Evolutionary conservation across 2,329 filamentous ascomycete species (phyloP).

Genomic region (Pyrenophora seminiperda): DNA sequence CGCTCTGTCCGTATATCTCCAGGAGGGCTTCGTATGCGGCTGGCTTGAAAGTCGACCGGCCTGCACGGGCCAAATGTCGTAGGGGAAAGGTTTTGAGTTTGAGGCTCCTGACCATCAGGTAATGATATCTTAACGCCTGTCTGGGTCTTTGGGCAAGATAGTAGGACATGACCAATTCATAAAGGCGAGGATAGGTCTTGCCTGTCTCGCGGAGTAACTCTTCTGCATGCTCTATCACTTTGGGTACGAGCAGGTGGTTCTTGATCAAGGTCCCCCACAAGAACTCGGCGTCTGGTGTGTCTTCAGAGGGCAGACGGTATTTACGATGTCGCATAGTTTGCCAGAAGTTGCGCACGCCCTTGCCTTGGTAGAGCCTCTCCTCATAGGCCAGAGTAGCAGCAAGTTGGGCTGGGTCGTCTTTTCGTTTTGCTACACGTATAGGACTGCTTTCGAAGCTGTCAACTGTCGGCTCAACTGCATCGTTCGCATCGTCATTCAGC

Average conservation of each 20-base stretch:
- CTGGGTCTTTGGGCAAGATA: slow-evolving; percentile 35
- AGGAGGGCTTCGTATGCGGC: slow-evolving; percentile 36
- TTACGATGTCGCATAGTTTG: slow-evolving; percentile 43
- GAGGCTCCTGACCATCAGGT: slow-evolving; percentile 32
- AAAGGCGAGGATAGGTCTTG: slow-evolving; percentile 46
- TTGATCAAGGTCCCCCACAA: slow-evolving; percentile 56
- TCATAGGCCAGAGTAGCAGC: slow-evolving; percentile 49
- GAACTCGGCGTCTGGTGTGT: slow-evolving; percentile 45
- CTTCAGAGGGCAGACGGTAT: slow-evolving; percentile 49
- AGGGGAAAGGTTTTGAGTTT: slow-evolving; percentile 34
- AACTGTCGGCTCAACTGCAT: neutral
- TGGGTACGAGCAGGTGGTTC: slow-evolving; percentile 40
- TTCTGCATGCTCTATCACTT: slow-evolving; percentile 50
- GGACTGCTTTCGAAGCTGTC: neutral
- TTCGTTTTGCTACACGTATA: neutral
- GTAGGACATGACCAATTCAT: slow-evolving; percentile 52
- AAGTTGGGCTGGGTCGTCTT: slow-evolving; percentile 38
- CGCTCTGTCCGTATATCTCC: slow-evolving; percentile 47
- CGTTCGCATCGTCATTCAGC: slow-evolving; percentile 10
- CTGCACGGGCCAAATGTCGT: slow-evolving; percentile 21
- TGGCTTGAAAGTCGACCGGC: slow-evolving; percentile 11
- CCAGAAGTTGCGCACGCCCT: slow-evolving; percentile 54
- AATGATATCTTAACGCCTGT: slow-evolving; percentile 33
- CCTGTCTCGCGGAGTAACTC: slow-evolving; percentile 49
- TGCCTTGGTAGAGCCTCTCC: slow-evolving; percentile 48